Evolutionary conservation across 352 stramenopile genomes (phyloP).

Genomic region (Blastocystis hominis): DNA sequence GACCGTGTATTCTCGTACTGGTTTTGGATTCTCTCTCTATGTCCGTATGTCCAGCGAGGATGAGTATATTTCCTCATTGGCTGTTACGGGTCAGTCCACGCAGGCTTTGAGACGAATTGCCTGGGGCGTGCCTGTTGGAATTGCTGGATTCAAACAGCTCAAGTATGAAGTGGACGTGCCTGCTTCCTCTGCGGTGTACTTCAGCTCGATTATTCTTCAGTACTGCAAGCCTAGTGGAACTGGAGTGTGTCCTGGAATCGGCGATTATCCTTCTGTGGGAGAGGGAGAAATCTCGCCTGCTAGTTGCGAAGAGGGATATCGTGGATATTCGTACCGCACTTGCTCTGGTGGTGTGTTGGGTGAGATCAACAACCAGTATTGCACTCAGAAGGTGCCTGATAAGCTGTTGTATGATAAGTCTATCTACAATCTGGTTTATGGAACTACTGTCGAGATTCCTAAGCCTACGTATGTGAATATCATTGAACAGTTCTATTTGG

Average conservation of each 20-base stretch:
- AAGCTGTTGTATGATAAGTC: neutral
- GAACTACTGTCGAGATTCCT: neutral
- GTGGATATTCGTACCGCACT: neutral
- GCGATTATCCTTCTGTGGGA: no score
- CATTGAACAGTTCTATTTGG: neutral
- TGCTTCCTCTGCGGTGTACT: neutral
- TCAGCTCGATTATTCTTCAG: no score
- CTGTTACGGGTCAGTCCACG: neutral
- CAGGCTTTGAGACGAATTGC: neutral
- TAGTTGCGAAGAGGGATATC: neutral
- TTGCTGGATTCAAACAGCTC: neutral
- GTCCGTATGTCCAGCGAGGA: neutral
- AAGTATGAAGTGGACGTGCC: neutral
- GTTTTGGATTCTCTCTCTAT: no score
- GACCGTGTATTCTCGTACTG: neutral
- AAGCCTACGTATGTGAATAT: neutral
- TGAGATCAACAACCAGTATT: constrained; percentile 6
- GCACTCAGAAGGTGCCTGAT: neutral
- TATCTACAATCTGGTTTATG: neutral
- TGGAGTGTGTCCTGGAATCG: no score
- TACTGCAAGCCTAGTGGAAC: no score
- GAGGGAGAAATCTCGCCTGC: no score
- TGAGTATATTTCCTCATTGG: neutral
- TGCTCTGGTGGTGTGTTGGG: neutral
- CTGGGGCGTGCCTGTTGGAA: neutral